Evolutionary conservation across 352 stramenopile species (phyloP), one percentile per base, ranked within the genome.

Genomic region (Thraustochytrium sp.): DNA sequence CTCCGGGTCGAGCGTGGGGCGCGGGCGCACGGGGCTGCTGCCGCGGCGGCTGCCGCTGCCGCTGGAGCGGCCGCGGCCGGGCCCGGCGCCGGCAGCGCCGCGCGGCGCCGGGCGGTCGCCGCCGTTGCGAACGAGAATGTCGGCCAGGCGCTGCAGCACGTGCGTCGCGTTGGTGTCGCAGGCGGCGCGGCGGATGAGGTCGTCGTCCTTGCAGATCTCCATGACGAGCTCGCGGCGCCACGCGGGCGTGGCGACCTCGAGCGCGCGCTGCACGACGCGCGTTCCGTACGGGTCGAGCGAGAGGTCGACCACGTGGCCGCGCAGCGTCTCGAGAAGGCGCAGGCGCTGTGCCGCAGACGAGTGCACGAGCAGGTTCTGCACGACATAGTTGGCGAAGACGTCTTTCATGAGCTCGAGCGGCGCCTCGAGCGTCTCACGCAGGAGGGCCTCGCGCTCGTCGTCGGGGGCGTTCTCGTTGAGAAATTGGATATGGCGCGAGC

Each of bases 301-400:
- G 21, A 84, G 75, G 8, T 76, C 29, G 18, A 75, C 11, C 2
- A 84, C 36, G 2, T 73, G 18, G 34, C 75, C 75, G 26, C 26
- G 8, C 55, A 84, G 68, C 18, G 38, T 61, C 29, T 34, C n/a
- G 34, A 40, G 34, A 5, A 84, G 75, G 18, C 3, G 18, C 8
- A 61, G 49, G 8, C 61, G 55, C 42, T 84, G 55, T 9, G 85
- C 59, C 0, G 34, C 49, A 3, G 2, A 23, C 23, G 63, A 49
- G 36, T 84, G 61, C 5, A 61, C 55, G 29, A 84, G 59, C 73
- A 84, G 49, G 40, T 84, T 84, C 40, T 84, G 75, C 13, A 84
- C 18, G 26, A 84, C 75, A 4, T 84, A 84, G 8, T 84, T 84
- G 34, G 34, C 75, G 26, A 84, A 84, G 42, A 54, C 34, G 36